Conservation (phyloP, 2,329 filamentous ascomycete species). For the Penicillium sp. region DNA sequence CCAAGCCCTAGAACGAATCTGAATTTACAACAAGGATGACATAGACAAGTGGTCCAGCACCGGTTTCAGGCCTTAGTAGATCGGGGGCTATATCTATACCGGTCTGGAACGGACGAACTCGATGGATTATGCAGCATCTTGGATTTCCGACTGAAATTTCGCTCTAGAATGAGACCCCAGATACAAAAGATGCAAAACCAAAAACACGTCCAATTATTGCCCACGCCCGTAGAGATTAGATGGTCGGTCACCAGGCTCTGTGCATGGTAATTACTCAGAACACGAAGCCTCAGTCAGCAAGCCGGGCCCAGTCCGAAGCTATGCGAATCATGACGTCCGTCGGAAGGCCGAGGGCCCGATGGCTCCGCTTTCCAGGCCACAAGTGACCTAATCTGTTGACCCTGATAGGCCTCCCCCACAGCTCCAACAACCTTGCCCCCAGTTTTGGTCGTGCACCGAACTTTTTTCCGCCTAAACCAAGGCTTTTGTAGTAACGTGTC, state of each 20-base stretch:
- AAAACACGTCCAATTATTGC: neutral
- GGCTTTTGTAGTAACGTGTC: neutral
- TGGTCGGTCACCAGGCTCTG: neutral
- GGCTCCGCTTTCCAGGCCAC: constrained; percentile 9
- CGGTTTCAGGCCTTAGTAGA: neutral
- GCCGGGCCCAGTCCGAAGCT: neutral
- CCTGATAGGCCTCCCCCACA: constrained; percentile 13
- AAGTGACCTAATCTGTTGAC: neutral
- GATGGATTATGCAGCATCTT: neutral
- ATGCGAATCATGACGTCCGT: constrained; percentile 16
- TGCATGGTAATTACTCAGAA: constrained; percentile 6
- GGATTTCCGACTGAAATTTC: neutral
- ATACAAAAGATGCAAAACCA: neutral
- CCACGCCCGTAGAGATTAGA: neutral
- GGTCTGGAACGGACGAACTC: neutral
- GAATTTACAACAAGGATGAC: neutral
- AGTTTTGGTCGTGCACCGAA: neutral
- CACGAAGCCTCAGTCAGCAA: constrained; percentile 12
- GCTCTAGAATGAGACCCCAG: neutral
- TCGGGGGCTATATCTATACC: neutral
- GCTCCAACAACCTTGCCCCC: neutral
- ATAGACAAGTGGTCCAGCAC: neutral
- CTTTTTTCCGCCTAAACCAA: neutral
- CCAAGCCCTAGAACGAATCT: neutral
- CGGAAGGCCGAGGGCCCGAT: constrained; percentile 9